Evolutionary conservation across 768 basidiomycete genomes (phyloP).

Genomic region (Mycena pura): DNA sequence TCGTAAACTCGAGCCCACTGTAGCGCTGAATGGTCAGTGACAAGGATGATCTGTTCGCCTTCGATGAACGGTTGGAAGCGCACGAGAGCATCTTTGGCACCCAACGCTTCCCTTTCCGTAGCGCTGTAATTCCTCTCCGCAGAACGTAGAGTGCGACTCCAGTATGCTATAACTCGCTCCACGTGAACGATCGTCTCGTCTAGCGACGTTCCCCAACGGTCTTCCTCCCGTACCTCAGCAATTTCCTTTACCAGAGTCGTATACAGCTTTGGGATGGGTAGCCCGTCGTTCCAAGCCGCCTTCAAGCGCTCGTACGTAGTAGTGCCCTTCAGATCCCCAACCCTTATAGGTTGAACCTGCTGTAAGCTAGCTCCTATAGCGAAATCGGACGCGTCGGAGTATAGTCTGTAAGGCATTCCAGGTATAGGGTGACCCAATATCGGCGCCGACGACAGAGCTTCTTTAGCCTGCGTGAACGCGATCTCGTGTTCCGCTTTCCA

Average conservation of each 20-base stretch:
- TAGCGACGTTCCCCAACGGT: not conserved
- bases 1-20: no score
- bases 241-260: not conserved
- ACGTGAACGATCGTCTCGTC: constrained; percentile 12
- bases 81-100: not conserved
- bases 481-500: not conserved
- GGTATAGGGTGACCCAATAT: not conserved
- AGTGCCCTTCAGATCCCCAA: constrained; percentile 10
- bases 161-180: constrained; percentile 30
- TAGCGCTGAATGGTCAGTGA: no score
- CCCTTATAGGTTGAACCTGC: constrained; percentile 2
- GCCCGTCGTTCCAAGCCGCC: not conserved
- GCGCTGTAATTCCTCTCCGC: no score
- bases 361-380: no score
- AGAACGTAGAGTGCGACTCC: no score
- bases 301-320: not conserved
- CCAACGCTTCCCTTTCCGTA: constrained; percentile 2
- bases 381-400: no score
- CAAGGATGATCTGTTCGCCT: not conserved
- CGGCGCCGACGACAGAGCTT: constrained; percentile 11
- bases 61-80: not conserved
- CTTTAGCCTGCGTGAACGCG: no score
- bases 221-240: not conserved
- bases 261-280: not conserved
- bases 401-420: no score